Base-by-base conservation (phyloP, 306 rosid genomes). In the Leucaena leucocephala region DNA sequence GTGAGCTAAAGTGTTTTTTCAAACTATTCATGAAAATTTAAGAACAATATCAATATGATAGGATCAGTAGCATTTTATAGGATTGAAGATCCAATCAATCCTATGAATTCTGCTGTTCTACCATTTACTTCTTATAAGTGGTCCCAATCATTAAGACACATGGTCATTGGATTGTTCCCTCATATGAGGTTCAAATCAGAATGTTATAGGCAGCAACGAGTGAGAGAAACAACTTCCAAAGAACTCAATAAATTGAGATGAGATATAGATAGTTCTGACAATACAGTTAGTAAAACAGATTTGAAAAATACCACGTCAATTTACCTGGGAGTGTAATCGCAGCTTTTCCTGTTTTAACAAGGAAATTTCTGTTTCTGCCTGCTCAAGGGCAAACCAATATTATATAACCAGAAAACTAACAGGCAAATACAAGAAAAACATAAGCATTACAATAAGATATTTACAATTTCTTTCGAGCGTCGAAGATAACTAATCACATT, bases 291-390 rank as follows among this genome's bases (percentile, higher is more conserved):
- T 36, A 75, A 16, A 27, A 73, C n/a, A 27, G 50, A 73, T 43
- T 64, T 27, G 62, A 50, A 15, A 45, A 19, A 76, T 7, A 2
- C 16, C 21, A 5, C 35, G 76, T 66, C 72, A 72, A 71, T 83
- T 68, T 82, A 95, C 99, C 85, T 89, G 98, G 70, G 97, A 91
- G 77, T 91, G 94, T 75, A 95, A 84, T 22, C 98, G 90, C 77
- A 93, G 83, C 77, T 90, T 95, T 81, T 95, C 98, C 80, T 91
- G 97, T 83, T 90, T 95, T 78, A 93, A 75, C 77, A 93, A 85
- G 5, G 99, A 88, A 70, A 91, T 86, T 84, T 95, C 98, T 69
- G 97, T 93, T 86, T 91, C 99, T 34, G 98, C 93, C 99, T 95
- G 97, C 82, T 38, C 67, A 59, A 77, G 45, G 57, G 62, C 19